A percentile compares a stretch with the other conserved stretches of the same genome.
phyloP scores from a whole-genome alignment of 179 eudicot genomes.

The Heliamphora pulchella region DNA sequence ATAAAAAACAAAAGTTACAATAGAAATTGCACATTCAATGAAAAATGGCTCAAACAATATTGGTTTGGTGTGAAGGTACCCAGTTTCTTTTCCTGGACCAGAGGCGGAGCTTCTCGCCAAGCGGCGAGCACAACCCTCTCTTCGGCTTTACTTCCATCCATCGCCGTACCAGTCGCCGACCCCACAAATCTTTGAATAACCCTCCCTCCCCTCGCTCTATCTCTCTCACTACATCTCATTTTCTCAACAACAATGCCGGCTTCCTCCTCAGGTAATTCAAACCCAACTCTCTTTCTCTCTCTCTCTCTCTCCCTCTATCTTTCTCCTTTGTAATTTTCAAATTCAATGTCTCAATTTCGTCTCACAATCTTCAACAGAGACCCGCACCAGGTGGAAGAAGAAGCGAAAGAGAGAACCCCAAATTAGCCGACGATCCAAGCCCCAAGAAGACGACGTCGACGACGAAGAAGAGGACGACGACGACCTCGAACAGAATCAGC shows the following conservation, averaged over 20 bases:
- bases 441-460: slow-evolving; percentile 44
- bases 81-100: no score
- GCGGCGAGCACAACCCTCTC: no score
- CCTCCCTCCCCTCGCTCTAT: not conserved
- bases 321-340: not conserved
- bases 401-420: slow-evolving; percentile 35
- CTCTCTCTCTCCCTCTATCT: slow-evolving; percentile 1
- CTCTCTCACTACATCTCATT: not conserved
- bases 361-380: slow-evolving; percentile 18
- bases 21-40: no score
- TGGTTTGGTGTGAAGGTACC: no score
- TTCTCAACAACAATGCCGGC: slow-evolving; percentile 4
- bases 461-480: slow-evolving; percentile 57
- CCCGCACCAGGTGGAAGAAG: slow-evolving; percentile 44
- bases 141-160: no score
- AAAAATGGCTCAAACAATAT: no score
- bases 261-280: slow-evolving; percentile 9
- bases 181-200: not conserved
- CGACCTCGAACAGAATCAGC: slow-evolving; percentile 30
- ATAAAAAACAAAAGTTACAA: no score
- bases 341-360: not conserved
- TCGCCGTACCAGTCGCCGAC: not conserved
- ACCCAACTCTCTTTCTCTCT: not conserved
- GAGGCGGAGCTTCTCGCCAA: no score
- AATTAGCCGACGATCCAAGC: slow-evolving; percentile 31